phyloP scores from a whole-genome alignment of 371 early-diverging fungal genomes.

The Mucor racemosus region DNA sequence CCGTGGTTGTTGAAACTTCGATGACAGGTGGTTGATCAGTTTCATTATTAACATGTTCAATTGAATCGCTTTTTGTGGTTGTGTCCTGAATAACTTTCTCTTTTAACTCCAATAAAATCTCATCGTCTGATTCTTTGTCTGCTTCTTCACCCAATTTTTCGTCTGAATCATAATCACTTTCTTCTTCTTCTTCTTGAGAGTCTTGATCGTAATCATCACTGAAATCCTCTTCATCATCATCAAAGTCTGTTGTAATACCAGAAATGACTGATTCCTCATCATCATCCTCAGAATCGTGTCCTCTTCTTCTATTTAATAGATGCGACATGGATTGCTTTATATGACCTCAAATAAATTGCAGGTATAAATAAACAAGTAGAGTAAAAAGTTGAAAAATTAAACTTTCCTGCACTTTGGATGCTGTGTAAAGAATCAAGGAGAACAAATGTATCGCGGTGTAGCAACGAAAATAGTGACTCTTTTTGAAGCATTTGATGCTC shows the following conservation, averaged over 20 bases:
- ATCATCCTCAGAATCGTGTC: conserved; percentile 16
- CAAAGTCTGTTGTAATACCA: background rate
- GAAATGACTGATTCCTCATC: background rate
- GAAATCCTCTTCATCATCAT: background rate
- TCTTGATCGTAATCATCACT: background rate
- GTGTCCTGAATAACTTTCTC: background rate
- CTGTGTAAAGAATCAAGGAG: too few species aligned
- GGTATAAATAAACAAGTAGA: too few species aligned
- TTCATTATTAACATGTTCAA: background rate
- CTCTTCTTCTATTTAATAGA: conserved; percentile 14
- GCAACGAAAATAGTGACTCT: too few species aligned
- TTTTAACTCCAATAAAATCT: background rate
- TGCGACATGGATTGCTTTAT: conserved; percentile 8
- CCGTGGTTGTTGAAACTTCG: background rate
- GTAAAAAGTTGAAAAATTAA: too few species aligned
- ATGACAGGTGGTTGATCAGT: background rate
- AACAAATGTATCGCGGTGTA: too few species aligned
- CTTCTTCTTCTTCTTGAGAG: background rate
- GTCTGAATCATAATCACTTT: conserved; percentile 7
- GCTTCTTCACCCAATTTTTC: background rate
- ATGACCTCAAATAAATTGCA: too few species aligned
- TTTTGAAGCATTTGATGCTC: too few species aligned
- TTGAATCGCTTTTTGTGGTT: background rate
- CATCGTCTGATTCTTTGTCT: background rate
- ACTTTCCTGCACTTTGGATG: too few species aligned